Conservation (phyloP, 2,329 filamentous ascomycete genomes). For the Pseudogymnoascus sp. region DNA sequence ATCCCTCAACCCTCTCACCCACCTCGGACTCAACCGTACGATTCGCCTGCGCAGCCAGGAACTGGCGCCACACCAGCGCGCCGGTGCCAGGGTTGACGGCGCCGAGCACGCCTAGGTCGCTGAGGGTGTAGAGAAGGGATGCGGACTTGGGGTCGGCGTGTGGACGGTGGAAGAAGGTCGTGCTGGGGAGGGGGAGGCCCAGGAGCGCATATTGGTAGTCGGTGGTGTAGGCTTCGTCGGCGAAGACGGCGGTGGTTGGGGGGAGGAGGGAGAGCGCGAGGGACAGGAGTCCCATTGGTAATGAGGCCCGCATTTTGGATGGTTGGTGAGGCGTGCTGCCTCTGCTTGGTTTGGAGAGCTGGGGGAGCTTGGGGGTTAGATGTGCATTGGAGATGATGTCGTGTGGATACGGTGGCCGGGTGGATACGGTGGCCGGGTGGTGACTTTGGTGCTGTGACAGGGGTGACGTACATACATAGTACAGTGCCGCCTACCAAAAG, state of each 20-base stretch:
- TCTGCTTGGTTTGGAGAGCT: neutral
- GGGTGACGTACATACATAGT: too few species aligned
- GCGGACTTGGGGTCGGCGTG: constrained; percentile 68
- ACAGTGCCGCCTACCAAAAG: too few species aligned
- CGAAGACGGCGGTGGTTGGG: constrained; percentile 57
- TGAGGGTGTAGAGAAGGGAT: constrained; percentile 83
- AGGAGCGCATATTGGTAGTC: constrained; percentile 91
- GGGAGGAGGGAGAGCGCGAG: constrained; percentile 22
- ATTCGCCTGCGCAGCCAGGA: constrained; percentile 46
- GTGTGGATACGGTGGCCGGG: constrained; percentile 3
- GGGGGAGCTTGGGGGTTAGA: neutral
- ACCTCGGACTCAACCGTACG: constrained; percentile 30
- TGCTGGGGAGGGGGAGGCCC: constrained; percentile 69
- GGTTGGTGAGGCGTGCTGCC: neutral
- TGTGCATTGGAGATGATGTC: constrained; percentile 6
- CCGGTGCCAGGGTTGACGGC: constrained; percentile 86
- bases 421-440: neutral
- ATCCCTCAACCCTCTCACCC: constrained; percentile 23
- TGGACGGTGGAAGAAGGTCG: constrained; percentile 92
- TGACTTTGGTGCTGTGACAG: neutral
- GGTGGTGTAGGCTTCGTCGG: constrained; percentile 82
- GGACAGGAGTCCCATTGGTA: constrained; percentile 22
- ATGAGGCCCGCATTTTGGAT: constrained; percentile 8
- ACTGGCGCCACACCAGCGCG: constrained; percentile 76
- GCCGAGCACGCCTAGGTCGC: constrained; percentile 72